Conservation (phyloP, 2,329 filamentous ascomycete species). For the Colletotrichum tropicicola region DNA sequence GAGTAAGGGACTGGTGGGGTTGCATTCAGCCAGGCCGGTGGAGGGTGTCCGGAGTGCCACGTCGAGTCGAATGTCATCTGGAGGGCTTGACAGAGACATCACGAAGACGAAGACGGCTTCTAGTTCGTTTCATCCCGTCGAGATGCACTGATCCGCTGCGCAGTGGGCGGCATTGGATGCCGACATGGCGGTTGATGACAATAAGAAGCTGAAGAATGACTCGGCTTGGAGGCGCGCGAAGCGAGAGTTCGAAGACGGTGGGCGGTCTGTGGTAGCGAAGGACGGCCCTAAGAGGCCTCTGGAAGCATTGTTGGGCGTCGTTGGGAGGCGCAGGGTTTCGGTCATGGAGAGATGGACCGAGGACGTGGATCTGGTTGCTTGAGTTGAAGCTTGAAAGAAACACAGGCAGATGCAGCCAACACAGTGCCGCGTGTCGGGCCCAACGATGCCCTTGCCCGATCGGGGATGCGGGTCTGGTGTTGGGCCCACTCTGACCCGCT, state of each 20-base stretch:
- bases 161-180: not conserved
- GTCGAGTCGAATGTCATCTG: conserved; percentile 15
- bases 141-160: not conserved
- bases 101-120: not conserved
- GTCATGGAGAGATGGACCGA: not conserved
- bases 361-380: too few relatives aligned
- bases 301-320: not conserved
- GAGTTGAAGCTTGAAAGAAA: conserved; percentile 1
- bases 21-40: too few relatives aligned
- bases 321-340: conserved; percentile 25
- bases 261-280: not conserved
- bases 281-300: too few relatives aligned
- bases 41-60: not conserved
- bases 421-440: not conserved
- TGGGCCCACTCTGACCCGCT: too few relatives aligned
- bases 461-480: not conserved
- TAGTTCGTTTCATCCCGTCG: not conserved
- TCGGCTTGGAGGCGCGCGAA: not conserved
- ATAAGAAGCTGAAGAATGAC: not conserved
- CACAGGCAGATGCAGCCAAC: not conserved
- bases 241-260: not conserved
- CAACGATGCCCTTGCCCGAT: too few relatives aligned
- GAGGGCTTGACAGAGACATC: not conserved
- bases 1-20: not conserved
- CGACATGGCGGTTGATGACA: not conserved